Conservation (phyloP, 2,329 filamentous ascomycete species). For the Davidsoniella eucalypti region DNA sequence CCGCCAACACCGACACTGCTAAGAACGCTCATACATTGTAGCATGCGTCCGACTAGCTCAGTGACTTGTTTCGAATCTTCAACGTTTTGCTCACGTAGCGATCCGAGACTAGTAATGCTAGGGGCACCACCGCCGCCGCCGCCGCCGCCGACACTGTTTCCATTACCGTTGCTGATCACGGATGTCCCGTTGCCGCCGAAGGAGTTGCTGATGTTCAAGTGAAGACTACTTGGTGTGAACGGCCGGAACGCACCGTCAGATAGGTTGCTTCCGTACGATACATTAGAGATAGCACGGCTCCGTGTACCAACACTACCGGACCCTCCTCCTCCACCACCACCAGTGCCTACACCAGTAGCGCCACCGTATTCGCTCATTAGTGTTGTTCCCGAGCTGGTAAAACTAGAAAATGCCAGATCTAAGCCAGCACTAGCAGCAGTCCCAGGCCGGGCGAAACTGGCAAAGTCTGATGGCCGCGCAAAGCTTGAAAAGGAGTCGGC, state of each 20-base stretch:
- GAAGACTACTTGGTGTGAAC: slow-evolving; percentile 30
- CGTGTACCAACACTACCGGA: slow-evolving; percentile 23
- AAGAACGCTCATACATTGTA: slow-evolving; percentile 89
- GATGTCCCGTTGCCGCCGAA: slow-evolving; percentile 12
- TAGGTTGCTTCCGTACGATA: slow-evolving; percentile 42
- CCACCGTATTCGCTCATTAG: slow-evolving; percentile 48
- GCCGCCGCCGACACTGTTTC: slow-evolving; percentile 3
- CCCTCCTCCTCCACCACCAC: not conserved
- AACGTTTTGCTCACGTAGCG: slow-evolving; percentile 34
- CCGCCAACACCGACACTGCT: slow-evolving; percentile 43
- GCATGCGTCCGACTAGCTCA: slow-evolving; percentile 85
- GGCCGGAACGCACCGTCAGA: slow-evolving; percentile 27
- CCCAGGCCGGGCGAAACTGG: slow-evolving; percentile 50
- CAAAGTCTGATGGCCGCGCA: no score
- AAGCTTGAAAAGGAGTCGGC: slow-evolving; percentile 30
- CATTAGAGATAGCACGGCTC: slow-evolving; percentile 74
- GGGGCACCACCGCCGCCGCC: slow-evolving; percentile 14
- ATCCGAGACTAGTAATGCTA: not conserved
- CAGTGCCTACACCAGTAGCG: not conserved
- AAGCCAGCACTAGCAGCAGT: slow-evolving; percentile 48
- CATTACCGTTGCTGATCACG: not conserved
- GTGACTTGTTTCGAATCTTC: slow-evolving; percentile 67
- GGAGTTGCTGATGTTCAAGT: slow-evolving; percentile 20
- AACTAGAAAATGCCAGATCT: slow-evolving; percentile 49
- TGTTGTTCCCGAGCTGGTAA: slow-evolving; percentile 64